Evolutionary conservation across 2,329 filamentous ascomycete species (phyloP).

Genomic region (Pseudocercospora cruenta): DNA sequence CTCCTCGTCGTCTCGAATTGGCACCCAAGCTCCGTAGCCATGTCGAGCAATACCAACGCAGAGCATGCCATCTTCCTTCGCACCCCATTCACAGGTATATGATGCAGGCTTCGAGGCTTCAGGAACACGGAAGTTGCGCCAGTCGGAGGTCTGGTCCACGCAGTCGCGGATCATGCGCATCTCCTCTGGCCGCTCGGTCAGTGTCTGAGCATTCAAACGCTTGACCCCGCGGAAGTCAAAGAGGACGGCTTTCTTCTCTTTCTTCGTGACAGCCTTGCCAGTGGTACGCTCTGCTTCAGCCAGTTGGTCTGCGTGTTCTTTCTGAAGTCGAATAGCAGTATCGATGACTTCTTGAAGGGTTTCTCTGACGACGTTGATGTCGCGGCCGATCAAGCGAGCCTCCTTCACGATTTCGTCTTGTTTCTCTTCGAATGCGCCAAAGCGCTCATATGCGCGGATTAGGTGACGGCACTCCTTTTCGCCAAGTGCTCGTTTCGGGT

Average conservation of each 20-base stretch:
- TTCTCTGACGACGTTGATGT: constrained; percentile 75
- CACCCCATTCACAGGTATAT: constrained; percentile 90
- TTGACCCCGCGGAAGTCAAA: constrained; percentile 94
- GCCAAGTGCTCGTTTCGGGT: constrained; percentile 85
- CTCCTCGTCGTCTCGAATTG: constrained; percentile 89
- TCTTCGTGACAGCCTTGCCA: constrained; percentile 86
- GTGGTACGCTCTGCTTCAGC: constrained; percentile 68
- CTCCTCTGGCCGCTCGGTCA: constrained; percentile 87
- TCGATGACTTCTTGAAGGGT: constrained; percentile 80
- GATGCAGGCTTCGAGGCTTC: constrained; percentile 91
- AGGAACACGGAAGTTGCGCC: constrained; percentile 78
- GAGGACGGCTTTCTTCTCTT: constrained; percentile 94
- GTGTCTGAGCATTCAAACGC: constrained; percentile 93
- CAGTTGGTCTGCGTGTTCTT: constrained; percentile 70
- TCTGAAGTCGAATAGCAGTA: constrained; percentile 69
- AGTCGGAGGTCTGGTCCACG: constrained; percentile 67
- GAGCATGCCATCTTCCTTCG: constrained; percentile 95
- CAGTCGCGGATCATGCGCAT: constrained; percentile 81
- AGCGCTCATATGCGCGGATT: constrained; percentile 86
- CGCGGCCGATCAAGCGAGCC: constrained; percentile 80
- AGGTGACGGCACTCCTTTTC: constrained; percentile 94
- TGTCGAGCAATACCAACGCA: constrained; percentile 90
- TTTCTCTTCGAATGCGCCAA: constrained; percentile 86
- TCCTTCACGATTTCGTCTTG: constrained; percentile 85
- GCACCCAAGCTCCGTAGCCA: constrained; percentile 92